Base-by-base conservation (phyloP, 2,329 filamentous ascomycete species). In the Pseudonectria buxi region DNA sequence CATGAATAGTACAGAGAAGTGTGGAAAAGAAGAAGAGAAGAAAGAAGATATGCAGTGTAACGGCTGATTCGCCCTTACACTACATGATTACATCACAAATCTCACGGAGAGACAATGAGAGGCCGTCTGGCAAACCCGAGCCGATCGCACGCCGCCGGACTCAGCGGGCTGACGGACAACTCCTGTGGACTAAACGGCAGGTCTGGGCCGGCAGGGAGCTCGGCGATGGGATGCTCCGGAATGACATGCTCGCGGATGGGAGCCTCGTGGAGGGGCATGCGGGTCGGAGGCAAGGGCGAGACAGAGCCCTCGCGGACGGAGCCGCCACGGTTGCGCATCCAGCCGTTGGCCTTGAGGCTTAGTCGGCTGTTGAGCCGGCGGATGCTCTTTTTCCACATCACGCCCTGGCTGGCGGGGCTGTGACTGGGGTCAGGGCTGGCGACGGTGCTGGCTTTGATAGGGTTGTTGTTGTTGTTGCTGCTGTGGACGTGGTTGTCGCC, bases 341-440 rank as follows among this genome's bases (percentile, higher is more conserved):
- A 58, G 14, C 44, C 47, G n/a, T 49, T 35, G 0, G 52, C 44
- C 33, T 47, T 54, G 33, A 47, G 33, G 33, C 48, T 47, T 2
- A 59, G 37, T 3, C 39, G 32, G 7, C 36, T 40, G 10, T 46
- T 51, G 2, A 55, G 33, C 22, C 42, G 35, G 10, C 47, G 41
- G 3, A 54, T 29, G 12, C 50, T 48, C 14, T 45, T 41, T 12
- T 48, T 44, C 24, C 45, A 55, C 1, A 11, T 39, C 14, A 38
- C 31, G 39, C 26, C 16, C 13, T 34, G 24, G 26, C n/a, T 12
- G 27, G 4, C 7, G 4, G 30, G 9, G 15, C 27, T 10, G 16
- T 26, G 16, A 16, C 24, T 34, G 15, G 41, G 30, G 26, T 41
- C 43, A 30, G 40, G 30, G 16, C 37, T 22, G 18, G 18, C 5